These are phyloP conservation scores for Olyra latifolia DNA, from an alignment of 176 grass and related monocot genomes.

Conservation along the genomic window DNA sequence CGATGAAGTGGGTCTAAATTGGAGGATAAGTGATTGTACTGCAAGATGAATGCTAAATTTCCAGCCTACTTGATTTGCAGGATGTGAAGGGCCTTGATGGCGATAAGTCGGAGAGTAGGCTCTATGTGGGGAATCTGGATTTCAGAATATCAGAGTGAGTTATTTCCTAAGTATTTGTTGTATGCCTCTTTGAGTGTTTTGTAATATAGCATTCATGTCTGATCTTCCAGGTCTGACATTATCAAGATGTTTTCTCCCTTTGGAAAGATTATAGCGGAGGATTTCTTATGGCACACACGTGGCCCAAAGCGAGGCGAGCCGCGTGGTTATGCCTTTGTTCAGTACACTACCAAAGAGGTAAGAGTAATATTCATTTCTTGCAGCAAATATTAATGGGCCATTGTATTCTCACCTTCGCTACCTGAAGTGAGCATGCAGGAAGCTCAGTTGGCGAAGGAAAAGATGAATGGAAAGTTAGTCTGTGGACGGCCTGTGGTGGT, in stretches of 20 bases:
- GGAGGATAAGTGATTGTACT: conserved; percentile 6
- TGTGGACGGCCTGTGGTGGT: conserved; percentile 74
- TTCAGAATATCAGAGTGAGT: conserved; percentile 81
- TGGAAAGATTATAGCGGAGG: conserved; percentile 74
- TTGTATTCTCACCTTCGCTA: conserved; percentile 61
- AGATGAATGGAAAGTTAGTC: conserved; percentile 81
- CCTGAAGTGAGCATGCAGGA: conserved; percentile 98
- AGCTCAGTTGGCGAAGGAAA: conserved; percentile 80
- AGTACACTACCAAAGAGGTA: conserved; percentile 93
- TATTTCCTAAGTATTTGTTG: not conserved
- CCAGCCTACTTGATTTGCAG: conserved; percentile 37
- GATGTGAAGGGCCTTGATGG: conserved; percentile 46
- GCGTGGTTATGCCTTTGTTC: conserved; percentile 88
- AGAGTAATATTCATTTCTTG: conserved; percentile 32
- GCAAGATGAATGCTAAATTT: not conserved
- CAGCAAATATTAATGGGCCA: conserved; percentile 8
- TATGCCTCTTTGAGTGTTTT: conserved; percentile 16
- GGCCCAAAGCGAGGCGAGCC: conserved; percentile 87
- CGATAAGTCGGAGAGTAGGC: conserved; percentile 59
- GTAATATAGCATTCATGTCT: not conserved
- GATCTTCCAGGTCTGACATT: conserved; percentile 55
- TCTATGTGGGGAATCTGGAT: conserved; percentile 89
- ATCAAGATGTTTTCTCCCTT: conserved; percentile 96
- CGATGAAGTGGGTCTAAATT: not conserved
- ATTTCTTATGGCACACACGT: conserved; percentile 80